Base-by-base conservation (phyloP, 495 filamentous ascomycete species). In the Venustampulla echinocandica region DNA sequence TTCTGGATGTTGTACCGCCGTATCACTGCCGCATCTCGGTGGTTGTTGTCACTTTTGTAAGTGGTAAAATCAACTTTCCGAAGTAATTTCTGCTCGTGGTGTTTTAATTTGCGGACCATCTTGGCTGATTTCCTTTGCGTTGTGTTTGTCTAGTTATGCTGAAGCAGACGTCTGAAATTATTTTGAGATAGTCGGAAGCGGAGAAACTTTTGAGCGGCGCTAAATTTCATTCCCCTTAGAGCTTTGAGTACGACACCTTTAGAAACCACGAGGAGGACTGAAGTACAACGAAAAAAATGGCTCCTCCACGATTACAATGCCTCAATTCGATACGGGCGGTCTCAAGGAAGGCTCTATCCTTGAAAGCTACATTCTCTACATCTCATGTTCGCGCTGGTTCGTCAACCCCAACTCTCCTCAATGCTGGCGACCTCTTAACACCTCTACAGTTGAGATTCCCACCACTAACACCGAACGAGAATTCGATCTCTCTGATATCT, bases 1-100 rank as follows among this genome's bases (percentile, higher is more conserved):
- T 89, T 84, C 62, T 87, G 82, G 56, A 97, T 88, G 65, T 81
- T 76, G 64, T 98, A 98, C 49, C 89, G 82, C 42, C 87, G 80
- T 43, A 81, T 73, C 49, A 97, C 75, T 52, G 77, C 71, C 52
- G 87, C 76, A 60, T 83, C 83, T 63, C 90, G 80, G 72, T 98
- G 93, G 52, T 74, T 68, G 59, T 81, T 73, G 69, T 98, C 90
- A 58, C 81, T 81, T 67, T 88, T 87, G 73, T 90, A 97, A 60
- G 82, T 90, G 55, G 87, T 80, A 68, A 98, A 92, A 65, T 98
- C 88, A 64, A 93, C 88, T 69, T 97, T 98, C 47, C 80, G 78
- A 61, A 96, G 81, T 50, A 75, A 57, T 49, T 69, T 69, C 50
- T 84, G 74, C 76, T 95, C 90, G 68, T 95, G 88, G 58, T 90